Percentiles rank a stretch among this genome's conserved stretches.
phyloP scores from a whole-genome alignment of 352 stramenopile genomes.

The Phytopythium helicoides region DNA sequence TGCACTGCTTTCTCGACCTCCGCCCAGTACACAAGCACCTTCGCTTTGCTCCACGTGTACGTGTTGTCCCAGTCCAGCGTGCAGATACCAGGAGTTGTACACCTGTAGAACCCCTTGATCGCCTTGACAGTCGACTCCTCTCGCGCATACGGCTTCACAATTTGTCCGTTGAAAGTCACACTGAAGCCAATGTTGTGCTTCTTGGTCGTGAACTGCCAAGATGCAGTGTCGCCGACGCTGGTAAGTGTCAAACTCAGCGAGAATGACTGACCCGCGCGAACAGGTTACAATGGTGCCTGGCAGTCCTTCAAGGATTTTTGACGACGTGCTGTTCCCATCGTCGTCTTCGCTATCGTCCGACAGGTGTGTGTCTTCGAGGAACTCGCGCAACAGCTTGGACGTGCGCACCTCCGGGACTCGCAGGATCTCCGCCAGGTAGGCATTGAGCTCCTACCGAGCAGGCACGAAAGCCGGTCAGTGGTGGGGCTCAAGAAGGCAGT shows the following conservation, averaged over 20 bases:
- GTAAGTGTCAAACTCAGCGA: conserved; percentile 49
- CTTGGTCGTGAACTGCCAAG: conserved; percentile 76
- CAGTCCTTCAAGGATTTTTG: conserved; percentile 50
- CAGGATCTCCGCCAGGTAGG: conserved; percentile 52
- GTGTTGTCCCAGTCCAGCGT: conserved; percentile 82
- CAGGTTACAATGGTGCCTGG: conserved; percentile 65
- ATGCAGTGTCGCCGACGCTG: conserved; percentile 42
- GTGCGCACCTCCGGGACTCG: conserved; percentile 49
- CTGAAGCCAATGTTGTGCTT: conserved; percentile 84
- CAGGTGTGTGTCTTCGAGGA: conserved; percentile 50
- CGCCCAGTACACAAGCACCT: conserved; percentile 74
- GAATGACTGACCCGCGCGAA: conserved; percentile 68
- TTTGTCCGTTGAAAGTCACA: conserved; percentile 61
- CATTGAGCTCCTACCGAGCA: conserved; percentile 44
- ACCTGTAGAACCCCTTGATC: conserved; percentile 65
- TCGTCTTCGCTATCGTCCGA: conserved; percentile 62
- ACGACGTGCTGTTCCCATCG: conserved; percentile 23
- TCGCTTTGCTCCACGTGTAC: conserved; percentile 79
- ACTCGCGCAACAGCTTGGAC: conserved; percentile 54
- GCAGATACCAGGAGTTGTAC: conserved; percentile 40
- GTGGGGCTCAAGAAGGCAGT: no score
- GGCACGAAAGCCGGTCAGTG: no score
- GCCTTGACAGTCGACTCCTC: conserved; percentile 62
- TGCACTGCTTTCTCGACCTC: conserved; percentile 46
- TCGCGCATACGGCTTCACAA: conserved; percentile 59